Conservation (phyloP, 1,139 yeast species). For the Saccharomycopsis crataegensis region DNA sequence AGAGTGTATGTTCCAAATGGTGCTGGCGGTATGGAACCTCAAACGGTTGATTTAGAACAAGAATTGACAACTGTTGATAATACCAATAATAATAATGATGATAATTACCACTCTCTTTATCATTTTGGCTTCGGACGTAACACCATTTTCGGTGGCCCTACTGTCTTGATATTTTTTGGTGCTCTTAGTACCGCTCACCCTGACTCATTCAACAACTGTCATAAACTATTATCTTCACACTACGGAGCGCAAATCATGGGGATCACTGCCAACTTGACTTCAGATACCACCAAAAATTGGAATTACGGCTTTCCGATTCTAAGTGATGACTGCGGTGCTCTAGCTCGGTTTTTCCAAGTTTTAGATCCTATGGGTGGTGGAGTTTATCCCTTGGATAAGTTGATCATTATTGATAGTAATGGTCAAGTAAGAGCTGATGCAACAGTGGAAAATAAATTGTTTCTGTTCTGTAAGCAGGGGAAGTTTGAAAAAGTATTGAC, state of each 20-base stretch:
- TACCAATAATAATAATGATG: no score
- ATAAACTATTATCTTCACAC: background rate
- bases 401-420: constrained; percentile 30
- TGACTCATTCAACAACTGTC: constrained; percentile 2
- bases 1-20: no score
- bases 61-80: no score
- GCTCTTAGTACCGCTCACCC: constrained; percentile 5
- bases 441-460: background rate
- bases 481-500: background rate
- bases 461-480: background rate
- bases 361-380: constrained; percentile 49
- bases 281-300: background rate
- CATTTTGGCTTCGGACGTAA: no score
- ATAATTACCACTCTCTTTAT: no score
- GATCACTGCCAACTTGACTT: constrained; percentile 8
- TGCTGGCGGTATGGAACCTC: no score
- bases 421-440: constrained; percentile 18
- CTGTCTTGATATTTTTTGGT: constrained; percentile 15
- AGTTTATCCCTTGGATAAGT: constrained; percentile 37
- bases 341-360: constrained; percentile 29
- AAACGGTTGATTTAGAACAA: no score
- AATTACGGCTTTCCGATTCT: constrained; percentile 24
- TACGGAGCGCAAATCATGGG: constrained; percentile 9
- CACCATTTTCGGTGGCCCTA: background rate
- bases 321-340: constrained; percentile 24